These are phyloP conservation scores for Artemisia argyi DNA, from an alignment of 129 eudicot genomes.

Conservation along the genomic window DNA sequence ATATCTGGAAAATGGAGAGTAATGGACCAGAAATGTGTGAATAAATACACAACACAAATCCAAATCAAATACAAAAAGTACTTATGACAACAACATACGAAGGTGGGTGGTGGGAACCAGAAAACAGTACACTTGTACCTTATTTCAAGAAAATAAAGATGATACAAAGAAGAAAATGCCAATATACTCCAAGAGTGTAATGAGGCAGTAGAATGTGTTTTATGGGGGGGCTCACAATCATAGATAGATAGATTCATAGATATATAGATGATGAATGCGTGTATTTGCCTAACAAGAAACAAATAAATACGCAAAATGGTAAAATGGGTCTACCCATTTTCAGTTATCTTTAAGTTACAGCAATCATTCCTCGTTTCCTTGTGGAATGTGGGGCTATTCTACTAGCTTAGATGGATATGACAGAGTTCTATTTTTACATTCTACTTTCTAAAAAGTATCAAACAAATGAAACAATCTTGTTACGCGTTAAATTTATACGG, in stretches of 20 bases:
- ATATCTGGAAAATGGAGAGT: too few species aligned
- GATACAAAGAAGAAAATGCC: conserved; percentile 21
- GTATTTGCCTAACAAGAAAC: conserved; percentile 3
- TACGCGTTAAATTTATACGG: too few species aligned
- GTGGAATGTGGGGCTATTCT: conserved; percentile 12
- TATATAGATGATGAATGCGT: conserved; percentile 9
- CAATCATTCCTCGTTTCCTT: background rate
- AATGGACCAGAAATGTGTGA: conserved; percentile 5
- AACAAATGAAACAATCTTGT: background rate
- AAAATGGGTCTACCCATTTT: conserved; percentile 15
- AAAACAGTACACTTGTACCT: conserved; percentile 25
- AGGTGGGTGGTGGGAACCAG: conserved; percentile 24
- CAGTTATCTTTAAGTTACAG: conserved; percentile 27
- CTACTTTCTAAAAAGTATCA: background rate
- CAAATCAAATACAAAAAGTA: conserved; percentile 8
- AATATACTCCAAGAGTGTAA: conserved; percentile 15
- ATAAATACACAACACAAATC: conserved; percentile 8
- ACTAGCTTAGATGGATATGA: too few species aligned
- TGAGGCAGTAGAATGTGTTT: conserved; percentile 13
- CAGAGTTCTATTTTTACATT: background rate
- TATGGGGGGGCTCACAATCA: conserved; percentile 13
- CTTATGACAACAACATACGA: conserved; percentile 23
- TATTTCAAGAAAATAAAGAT: conserved; percentile 12
- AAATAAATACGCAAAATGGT: background rate
- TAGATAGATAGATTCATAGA: background rate